These are phyloP conservation scores for Nidula microcarpa DNA, from an alignment of 768 basidiomycete species.

Conservation along the genomic window DNA sequence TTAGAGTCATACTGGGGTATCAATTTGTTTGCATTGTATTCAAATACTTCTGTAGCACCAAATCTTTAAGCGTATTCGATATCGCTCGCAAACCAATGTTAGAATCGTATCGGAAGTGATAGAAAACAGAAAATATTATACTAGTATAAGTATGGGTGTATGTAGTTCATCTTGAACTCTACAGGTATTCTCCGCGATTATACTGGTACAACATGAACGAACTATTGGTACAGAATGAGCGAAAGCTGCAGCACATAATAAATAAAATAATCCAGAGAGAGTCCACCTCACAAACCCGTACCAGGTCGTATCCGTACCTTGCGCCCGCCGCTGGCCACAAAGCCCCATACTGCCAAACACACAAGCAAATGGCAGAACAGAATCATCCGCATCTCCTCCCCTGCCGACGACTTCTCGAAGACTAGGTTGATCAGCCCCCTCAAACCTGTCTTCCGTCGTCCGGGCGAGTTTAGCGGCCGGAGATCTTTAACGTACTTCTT, in stretches of 20 bases:
- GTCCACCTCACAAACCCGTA: neutral
- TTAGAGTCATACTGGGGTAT: too few relatives aligned
- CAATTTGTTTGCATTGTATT: too few relatives aligned
- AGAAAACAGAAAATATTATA: too few relatives aligned
- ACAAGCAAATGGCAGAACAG: conserved; percentile 48
- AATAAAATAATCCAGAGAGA: neutral
- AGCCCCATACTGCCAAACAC: conserved; percentile 48
- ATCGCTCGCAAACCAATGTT: too few relatives aligned
- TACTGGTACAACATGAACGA: too few relatives aligned
- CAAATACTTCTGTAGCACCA: too few relatives aligned
- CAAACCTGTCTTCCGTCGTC: conserved; percentile 33
- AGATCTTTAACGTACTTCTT: conserved; percentile 36
- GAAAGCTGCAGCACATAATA: neutral
- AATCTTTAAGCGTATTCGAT: too few relatives aligned
- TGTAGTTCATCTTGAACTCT: too few relatives aligned
- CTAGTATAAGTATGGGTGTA: too few relatives aligned
- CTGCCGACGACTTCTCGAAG: conserved; percentile 57
- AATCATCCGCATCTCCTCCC: conserved; percentile 66
- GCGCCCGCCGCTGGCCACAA: conserved; percentile 20
- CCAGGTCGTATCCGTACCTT: neutral
- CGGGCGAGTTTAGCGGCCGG: conserved; percentile 33
- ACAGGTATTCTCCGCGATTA: too few relatives aligned
- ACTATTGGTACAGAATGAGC: too few relatives aligned
- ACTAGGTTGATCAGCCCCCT: conserved; percentile 41
- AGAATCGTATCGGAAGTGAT: too few relatives aligned